Evolutionary conservation across 352 stramenopile genomes (phyloP).

Genomic region (Phytophthora pinifolia): DNA sequence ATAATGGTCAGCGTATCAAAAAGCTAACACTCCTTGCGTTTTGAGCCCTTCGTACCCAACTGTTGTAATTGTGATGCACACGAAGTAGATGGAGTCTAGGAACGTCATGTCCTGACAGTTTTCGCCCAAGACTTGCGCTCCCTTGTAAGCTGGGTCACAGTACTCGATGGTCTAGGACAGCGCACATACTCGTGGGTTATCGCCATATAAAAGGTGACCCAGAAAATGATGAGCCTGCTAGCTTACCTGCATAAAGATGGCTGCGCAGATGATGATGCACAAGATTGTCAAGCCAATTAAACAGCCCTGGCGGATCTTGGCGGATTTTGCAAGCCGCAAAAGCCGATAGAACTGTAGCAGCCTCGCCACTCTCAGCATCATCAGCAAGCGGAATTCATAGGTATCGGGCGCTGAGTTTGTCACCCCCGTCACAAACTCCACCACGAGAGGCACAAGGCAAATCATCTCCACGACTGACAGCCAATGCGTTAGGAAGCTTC

Average conservation of each 20-base stretch:
- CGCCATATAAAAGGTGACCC: not conserved
- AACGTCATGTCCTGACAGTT: slow-evolving; percentile 75
- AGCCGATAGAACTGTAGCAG: slow-evolving; percentile 69
- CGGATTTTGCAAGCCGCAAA: slow-evolving; percentile 52
- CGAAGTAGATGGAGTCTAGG: slow-evolving; percentile 79
- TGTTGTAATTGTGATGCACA: slow-evolving; percentile 84
- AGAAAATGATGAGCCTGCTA: too few species aligned
- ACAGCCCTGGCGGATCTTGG: slow-evolving; percentile 53
- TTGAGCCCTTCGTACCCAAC: slow-evolving; percentile 46
- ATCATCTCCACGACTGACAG: slow-evolving; percentile 60
- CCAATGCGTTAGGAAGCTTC: slow-evolving; percentile 56
- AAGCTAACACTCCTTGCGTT: too few species aligned
- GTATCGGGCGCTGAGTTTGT: slow-evolving; percentile 29
- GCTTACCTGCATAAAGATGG: slow-evolving; percentile 55
- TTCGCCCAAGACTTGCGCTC: slow-evolving; percentile 19
- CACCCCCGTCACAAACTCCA: slow-evolving; percentile 29
- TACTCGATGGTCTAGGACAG: slow-evolving; percentile 56
- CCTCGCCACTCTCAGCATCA: slow-evolving; percentile 61
- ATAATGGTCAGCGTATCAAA: not conserved
- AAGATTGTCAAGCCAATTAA: slow-evolving; percentile 55
- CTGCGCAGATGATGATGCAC: slow-evolving; percentile 67
- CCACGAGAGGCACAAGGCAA: slow-evolving; percentile 46
- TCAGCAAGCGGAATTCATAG: slow-evolving; percentile 58
- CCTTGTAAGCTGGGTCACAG: slow-evolving; percentile 37
- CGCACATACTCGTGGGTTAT: not conserved